phyloP scores from a whole-genome alignment of 495 filamentous ascomycete genomes.

The Aspergillus funiculosus region DNA sequence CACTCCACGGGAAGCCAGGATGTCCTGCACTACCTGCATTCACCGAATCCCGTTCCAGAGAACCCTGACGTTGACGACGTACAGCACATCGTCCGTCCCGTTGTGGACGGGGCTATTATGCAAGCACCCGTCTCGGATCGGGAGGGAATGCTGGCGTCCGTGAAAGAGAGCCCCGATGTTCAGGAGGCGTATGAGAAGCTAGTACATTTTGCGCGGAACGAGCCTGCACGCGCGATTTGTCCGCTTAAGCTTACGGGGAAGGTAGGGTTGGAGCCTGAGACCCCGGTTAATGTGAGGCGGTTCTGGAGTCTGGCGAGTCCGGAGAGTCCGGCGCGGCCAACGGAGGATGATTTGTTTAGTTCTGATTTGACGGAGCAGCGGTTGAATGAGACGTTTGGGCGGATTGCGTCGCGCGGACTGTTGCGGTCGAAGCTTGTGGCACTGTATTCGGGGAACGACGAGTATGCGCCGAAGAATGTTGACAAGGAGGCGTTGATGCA shows the following conservation, averaged over 20 bases:
- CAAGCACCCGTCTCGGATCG: conserved; percentile 79
- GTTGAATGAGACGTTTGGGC: conserved; percentile 60
- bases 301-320: conserved; percentile 62
- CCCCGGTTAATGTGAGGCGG: conserved; percentile 50
- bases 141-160: conserved; percentile 48
- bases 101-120: conserved; percentile 72
- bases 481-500: conserved; percentile 60
- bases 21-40: conserved; percentile 66
- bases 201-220: conserved; percentile 45
- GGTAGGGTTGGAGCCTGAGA: conserved; percentile 44
- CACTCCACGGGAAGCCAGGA: conserved; percentile 89
- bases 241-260: conserved; percentile 42
- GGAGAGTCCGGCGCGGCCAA: conserved; percentile 46
- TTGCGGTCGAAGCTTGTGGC: conserved; percentile 45
- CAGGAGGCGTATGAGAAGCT: conserved; percentile 44
- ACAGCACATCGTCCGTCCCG: conserved; percentile 27
- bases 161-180: conserved; percentile 24
- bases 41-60: conserved; percentile 28
- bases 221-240: conserved; percentile 47
- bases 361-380: conserved; percentile 62
- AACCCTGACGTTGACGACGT: conserved; percentile 25
- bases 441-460: conserved; percentile 67
- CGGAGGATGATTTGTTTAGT: conserved; percentile 86
- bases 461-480: conserved; percentile 56
- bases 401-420: conserved; percentile 46